Percentiles rank a stretch among this genome's conserved stretches.
Conservation (phyloP, 768 basidiomycete species). For the Kwoniella bestiolae region DNA sequence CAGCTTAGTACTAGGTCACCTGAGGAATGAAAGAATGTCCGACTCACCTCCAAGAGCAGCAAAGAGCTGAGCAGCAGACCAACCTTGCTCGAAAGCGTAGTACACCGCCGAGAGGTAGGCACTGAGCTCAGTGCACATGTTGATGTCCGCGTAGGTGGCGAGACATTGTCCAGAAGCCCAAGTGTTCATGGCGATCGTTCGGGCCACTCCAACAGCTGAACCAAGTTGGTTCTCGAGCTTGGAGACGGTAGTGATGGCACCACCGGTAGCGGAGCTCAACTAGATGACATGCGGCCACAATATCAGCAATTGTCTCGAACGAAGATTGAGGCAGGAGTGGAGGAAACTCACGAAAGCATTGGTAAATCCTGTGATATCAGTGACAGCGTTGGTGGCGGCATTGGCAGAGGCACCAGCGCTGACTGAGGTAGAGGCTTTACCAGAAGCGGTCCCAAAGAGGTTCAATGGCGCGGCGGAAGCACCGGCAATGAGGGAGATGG, state of each 20-base stretch:
- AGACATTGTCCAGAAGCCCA: conserved; percentile 27
- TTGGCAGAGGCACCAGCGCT: conserved; percentile 10
- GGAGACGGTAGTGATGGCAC: conserved; percentile 15
- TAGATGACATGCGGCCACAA: no score
- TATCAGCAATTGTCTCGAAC: background rate
- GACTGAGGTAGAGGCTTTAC: conserved; percentile 7
- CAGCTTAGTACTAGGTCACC: background rate
- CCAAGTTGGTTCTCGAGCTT: conserved; percentile 14
- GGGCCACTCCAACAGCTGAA: conserved; percentile 18
- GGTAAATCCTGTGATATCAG: conserved; percentile 22
- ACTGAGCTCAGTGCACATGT: conserved; percentile 22
- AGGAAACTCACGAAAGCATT: conserved; percentile 23
- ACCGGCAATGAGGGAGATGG: conserved; percentile 27
- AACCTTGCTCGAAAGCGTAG: conserved; percentile 31
- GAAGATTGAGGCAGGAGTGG: background rate
- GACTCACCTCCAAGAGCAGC: conserved; percentile 28
- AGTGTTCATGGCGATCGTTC: conserved; percentile 21
- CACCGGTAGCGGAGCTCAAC: conserved; percentile 27
- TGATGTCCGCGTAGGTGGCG: conserved; percentile 15
- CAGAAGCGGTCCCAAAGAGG: conserved; percentile 18
- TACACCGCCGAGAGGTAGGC: conserved; percentile 30
- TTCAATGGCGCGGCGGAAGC: conserved; percentile 20
- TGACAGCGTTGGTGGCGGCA: conserved; percentile 16
- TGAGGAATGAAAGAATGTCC: background rate
- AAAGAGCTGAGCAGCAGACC: conserved; percentile 31